Evolutionary conservation across 108 stramenopile genomes (phyloP), one percentile per base, ranked within the genome.

Genomic region (Asterionellopsis glacialis): DNA sequence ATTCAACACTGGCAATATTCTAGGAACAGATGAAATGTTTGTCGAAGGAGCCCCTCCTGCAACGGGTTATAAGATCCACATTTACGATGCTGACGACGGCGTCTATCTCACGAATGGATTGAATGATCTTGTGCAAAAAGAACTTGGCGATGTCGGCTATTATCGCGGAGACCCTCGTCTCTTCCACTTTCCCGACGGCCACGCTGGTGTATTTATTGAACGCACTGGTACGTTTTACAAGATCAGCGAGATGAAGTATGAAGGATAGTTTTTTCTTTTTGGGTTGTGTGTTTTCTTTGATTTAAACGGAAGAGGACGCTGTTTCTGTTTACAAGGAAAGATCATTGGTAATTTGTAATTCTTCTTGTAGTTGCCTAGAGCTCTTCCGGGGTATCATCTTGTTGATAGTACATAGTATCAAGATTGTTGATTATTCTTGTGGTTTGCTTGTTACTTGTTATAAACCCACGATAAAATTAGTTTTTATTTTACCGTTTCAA

Each of bases 111-210:
- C 14, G 0, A 33, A 33, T 33, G 45, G 24, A 15, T 4, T 43
- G 22, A 57, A 57, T 9, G 56, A 57, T 33, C 39, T 57, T 18
- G 56, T 57, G 4, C 1, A 39, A 4, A 38, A 57, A 38, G 56
- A 57, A 41, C 56, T 57, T 19, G 56, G 56, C 9, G 56, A 57
- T 2, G 33, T 33, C 39, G 45, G 45, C 4, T 24, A 24, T 49
- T 51, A 47, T 16, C 60, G 60, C 11, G 60, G 47, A 24, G 60
- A 61, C 28, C 47, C 60, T 48, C 60, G 60, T 51, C 51, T 61
- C 43, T 61, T 61, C 25, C 47, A 51, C 16, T 61, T 47, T 18
- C 60, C 60, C 12, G 45, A 47, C 15, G 60, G 60, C 13, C 14
- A 28, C 5, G 47, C 47, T n/a, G 60, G 60, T 15, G 60, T 44